A percentile compares a stretch with the other conserved stretches of the same genome.
Evolutionary conservation across 1,139 yeast species (phyloP).

Genomic region (Saccharomyces hybrid): DNA sequence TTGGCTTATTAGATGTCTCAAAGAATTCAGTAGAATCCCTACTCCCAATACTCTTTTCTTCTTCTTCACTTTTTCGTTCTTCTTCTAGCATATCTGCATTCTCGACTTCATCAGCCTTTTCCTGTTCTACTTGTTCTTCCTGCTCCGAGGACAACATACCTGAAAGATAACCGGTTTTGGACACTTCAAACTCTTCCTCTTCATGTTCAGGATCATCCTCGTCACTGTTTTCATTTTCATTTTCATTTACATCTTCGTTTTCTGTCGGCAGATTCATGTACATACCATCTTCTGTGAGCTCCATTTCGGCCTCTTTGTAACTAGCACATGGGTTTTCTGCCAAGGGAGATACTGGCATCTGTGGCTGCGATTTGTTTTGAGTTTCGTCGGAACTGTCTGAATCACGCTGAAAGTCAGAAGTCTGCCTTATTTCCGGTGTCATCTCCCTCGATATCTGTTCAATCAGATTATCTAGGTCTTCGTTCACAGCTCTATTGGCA

Average conservation of each 20-base stretch:
- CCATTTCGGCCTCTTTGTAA: not conserved
- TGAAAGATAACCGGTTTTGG: slow-evolving; percentile 1
- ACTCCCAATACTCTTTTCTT: not conserved
- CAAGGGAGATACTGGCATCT: not conserved
- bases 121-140: slow-evolving; percentile 6
- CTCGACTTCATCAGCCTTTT: not conserved
- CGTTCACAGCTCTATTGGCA: slow-evolving; percentile 17
- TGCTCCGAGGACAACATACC: not conserved
- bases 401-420: slow-evolving; percentile 3
- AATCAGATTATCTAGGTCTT: slow-evolving; percentile 29
- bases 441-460: slow-evolving; percentile 29
- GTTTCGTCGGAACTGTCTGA: slow-evolving; percentile 3
- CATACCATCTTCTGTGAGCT: not conserved
- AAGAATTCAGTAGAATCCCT: not conserved
- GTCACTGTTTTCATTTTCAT: slow-evolving; percentile 6
- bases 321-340: not conserved
- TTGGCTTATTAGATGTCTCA: not conserved
- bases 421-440: slow-evolving; percentile 18
- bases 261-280: not conserved
- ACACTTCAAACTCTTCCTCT: not conserved
- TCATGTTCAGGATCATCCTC: slow-evolving; percentile 10
- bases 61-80: slow-evolving; percentile 4
- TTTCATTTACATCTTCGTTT: slow-evolving; percentile 5
- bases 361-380: slow-evolving; percentile 1
- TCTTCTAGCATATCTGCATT: not conserved